Percentiles rank a stretch among this genome's conserved stretches.
Evolutionary conservation across 441 rosid genomes (phyloP).

Genomic region (Rhodomyrtus psidioides): DNA sequence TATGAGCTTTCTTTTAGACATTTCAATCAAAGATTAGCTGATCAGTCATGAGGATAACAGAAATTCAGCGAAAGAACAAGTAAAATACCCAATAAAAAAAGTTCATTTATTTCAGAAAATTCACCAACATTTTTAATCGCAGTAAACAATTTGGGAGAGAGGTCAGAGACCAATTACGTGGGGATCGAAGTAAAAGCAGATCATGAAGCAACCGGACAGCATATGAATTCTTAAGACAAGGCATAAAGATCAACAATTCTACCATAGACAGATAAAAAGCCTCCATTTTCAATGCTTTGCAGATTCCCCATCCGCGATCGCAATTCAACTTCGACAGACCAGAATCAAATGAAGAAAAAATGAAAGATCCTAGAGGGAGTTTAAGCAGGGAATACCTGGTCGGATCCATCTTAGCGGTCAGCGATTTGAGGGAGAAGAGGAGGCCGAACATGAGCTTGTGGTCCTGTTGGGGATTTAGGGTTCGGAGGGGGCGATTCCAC

Average conservation of each 20-base stretch:
- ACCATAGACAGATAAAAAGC: not conserved
- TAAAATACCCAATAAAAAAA: not conserved
- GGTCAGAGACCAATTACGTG: not conserved
- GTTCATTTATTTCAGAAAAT: not conserved
- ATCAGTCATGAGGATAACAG: not conserved
- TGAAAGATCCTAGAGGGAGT: not conserved
- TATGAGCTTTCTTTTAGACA: not conserved
- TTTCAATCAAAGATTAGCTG: not conserved
- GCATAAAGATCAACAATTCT: not conserved
- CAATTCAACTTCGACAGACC: not conserved
- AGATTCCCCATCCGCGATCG: not conserved
- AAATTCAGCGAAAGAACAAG: not conserved
- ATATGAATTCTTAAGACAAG: not conserved
- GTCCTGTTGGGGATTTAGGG: slow-evolving; percentile 76
- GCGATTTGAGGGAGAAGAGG: slow-evolving; percentile 74
- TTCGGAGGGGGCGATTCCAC: slow-evolving; percentile 83
- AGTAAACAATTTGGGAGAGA: not conserved
- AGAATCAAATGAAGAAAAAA: not conserved
- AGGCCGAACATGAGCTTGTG: slow-evolving; percentile 93
- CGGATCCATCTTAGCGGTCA: slow-evolving; percentile 95
- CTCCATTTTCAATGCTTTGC: not conserved
- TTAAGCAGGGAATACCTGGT: slow-evolving; percentile 19
- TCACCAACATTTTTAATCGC: not conserved
- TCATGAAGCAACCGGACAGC: not conserved
- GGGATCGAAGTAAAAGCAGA: not conserved